Conservation (phyloP, 192 early-diverging fungal genomes). For the Umbelopsis sp. region DNA sequence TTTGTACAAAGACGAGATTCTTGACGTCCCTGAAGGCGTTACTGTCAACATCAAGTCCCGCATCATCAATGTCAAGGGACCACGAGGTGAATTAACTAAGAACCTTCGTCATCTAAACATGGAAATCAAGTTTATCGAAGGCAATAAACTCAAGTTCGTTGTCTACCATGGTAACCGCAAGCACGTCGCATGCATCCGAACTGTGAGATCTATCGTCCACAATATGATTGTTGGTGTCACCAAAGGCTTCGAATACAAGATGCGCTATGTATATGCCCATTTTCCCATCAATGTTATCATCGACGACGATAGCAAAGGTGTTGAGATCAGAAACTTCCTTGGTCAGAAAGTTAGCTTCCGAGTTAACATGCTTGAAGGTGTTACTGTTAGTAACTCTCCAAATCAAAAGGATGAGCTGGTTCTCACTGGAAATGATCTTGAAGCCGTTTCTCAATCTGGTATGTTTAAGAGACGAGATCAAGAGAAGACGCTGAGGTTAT, state of each 20-base stretch:
- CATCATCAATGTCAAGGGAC: constrained; percentile 79
- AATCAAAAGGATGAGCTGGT: constrained; percentile 91
- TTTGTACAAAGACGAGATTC: constrained; percentile 81
- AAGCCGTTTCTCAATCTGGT: constrained; percentile 91
- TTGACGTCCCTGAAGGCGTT: constrained; percentile 85
- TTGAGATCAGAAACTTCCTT: constrained; percentile 97
- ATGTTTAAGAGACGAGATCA: constrained; percentile 8
- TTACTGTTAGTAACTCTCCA: constrained; percentile 73
- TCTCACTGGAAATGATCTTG: constrained; percentile 87
- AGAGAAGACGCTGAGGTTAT: background rate
- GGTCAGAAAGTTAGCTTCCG: constrained; percentile 89
- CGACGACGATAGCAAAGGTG: constrained; percentile 62
- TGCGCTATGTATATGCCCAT: constrained; percentile 97
- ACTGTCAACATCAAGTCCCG: constrained; percentile 84
- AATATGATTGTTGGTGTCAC: constrained; percentile 97
- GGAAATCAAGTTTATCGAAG: constrained; percentile 73
- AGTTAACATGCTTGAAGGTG: constrained; percentile 82
- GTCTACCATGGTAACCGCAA: constrained; percentile 94
- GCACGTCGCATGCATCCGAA: constrained; percentile 96
- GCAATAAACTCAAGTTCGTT: constrained; percentile 73
- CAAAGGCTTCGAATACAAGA: constrained; percentile 97
- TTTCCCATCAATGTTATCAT: constrained; percentile 97
- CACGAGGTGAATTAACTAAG: constrained; percentile 83
- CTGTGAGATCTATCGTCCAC: constrained; percentile 87
- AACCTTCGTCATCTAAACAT: constrained; percentile 89